Base-by-base conservation (phyloP, 2,329 filamentous ascomycete genomes). In the Reticulascus tulasneorum region DNA sequence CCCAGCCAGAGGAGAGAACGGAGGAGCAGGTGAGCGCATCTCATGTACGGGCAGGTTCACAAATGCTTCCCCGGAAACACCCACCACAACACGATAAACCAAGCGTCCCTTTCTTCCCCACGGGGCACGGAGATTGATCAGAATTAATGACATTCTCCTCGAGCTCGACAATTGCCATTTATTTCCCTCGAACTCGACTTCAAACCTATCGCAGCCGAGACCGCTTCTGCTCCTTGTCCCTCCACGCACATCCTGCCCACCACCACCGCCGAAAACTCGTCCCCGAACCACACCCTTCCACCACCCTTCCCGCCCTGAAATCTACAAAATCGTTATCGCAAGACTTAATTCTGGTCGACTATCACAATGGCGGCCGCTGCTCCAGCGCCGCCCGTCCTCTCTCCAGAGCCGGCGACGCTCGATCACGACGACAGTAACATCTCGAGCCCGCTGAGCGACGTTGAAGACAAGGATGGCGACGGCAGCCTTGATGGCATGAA, bases 371-470 rank as follows among this genome's bases (percentile, higher is more conserved):
- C 73, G 51, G 69, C 72, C 48, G 68, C 69, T 54, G 67, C 67
- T 51, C 63, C 72, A 49, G 62, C 66, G 55, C 62, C 66, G 49
- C 62, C 66, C 50, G 68, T 69, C 47, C 66, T 69, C 50, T 67
- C 71, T 43, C 68, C 73, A 33, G 55, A 55, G 40, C 62, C 64
- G 45, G 60, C 67, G 41, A 53, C 61, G 32, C 63, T 64, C 46
- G 74, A 75, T 51, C 66, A 67, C 45, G 75, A 76, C 49, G 79
- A 82, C 52, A 86, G 84, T 58, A 82, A 80, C 57, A 73, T 85
- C 35, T 96, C 90, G 24, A 97, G 91, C 62, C 93, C 89, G 53
- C 73, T 97, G 50, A 96, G 88, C 66, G 91, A 96, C 52, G 86
- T 94, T 38, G 89, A 90, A 54, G 86, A 94, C 52, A 79, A 79